Percentiles rank a stretch among this genome's conserved stretches.
phyloP scores from a whole-genome alignment of 23 red algal species.

The Gracilaria gracilis region DNA sequence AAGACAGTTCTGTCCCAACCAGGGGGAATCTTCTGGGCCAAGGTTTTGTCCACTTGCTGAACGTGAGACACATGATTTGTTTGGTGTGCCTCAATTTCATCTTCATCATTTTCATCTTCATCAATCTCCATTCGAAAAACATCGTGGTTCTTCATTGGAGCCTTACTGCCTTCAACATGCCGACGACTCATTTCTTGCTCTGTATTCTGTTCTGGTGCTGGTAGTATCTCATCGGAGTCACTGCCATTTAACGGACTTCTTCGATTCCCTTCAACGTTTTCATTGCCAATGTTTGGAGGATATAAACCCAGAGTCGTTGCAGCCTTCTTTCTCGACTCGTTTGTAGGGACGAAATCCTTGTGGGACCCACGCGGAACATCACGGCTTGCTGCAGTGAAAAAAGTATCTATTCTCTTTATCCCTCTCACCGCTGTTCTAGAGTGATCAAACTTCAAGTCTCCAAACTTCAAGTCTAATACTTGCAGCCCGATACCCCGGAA shows the following conservation, averaged over 20 bases:
- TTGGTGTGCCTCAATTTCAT: not conserved
- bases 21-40: conserved; percentile 1
- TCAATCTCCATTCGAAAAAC: not conserved
- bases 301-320: not conserved
- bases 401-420: conserved; percentile 52
- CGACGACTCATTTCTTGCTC: too few relatives aligned
- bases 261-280: too few relatives aligned
- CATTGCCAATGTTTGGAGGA: not conserved
- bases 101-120: not conserved
- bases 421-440: conserved; percentile 14
- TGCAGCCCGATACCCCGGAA: conserved; percentile 91
- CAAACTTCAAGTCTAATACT: conserved; percentile 70
- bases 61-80: not conserved
- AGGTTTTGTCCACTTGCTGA: not conserved
- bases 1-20: conserved; percentile 39
- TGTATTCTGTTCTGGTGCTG: not conserved
- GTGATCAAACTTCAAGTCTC: conserved; percentile 67
- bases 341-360: not conserved
- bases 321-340: not conserved
- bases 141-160: not conserved
- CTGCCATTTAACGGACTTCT: not conserved
- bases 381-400: conserved; percentile 31
- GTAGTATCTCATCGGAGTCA: not conserved
- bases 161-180: not conserved
- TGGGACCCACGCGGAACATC: not conserved